Evolutionary conservation across 768 basidiomycete species (phyloP).

Genomic region (Imleria badia): DNA sequence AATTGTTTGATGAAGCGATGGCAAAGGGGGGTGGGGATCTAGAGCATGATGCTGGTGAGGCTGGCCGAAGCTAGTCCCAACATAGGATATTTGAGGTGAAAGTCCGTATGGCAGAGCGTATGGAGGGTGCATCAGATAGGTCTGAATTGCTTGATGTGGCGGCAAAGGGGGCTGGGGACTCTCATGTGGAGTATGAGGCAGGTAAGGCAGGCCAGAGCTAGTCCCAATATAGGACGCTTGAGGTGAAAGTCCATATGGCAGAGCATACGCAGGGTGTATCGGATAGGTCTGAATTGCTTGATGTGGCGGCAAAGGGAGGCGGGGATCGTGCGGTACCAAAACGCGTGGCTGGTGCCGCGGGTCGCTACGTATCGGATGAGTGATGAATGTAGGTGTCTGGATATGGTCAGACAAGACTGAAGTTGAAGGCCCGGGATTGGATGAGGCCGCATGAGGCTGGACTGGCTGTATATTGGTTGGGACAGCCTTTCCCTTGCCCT

Average conservation of each 20-base stretch:
- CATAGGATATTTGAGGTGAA: not conserved
- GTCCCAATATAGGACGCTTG: not conserved
- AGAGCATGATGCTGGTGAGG: not conserved
- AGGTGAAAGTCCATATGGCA: not conserved
- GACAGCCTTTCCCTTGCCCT: not conserved
- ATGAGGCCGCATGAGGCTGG: not conserved
- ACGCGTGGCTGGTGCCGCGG: not conserved
- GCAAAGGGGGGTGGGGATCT: not conserved
- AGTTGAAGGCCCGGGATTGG: not conserved
- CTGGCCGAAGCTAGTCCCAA: not conserved
- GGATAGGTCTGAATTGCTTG: not conserved
- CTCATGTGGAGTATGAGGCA: not conserved
- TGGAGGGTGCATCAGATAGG: too few relatives aligned
- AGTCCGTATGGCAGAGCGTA: not conserved
- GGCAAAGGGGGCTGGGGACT: not conserved
- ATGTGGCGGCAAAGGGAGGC: not conserved
- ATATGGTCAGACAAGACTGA: not conserved
- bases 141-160: too few relatives aligned
- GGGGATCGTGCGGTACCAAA: not conserved
- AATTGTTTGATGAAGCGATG: not conserved
- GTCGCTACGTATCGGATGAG: not conserved
- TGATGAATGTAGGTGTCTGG: not conserved
- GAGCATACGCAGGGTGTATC: not conserved
- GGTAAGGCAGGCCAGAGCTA: not conserved
- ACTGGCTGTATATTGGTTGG: not conserved